phyloP scores from a whole-genome alignment of 371 early-diverging fungal genomes.

The Zancudomyces culisetae region DNA sequence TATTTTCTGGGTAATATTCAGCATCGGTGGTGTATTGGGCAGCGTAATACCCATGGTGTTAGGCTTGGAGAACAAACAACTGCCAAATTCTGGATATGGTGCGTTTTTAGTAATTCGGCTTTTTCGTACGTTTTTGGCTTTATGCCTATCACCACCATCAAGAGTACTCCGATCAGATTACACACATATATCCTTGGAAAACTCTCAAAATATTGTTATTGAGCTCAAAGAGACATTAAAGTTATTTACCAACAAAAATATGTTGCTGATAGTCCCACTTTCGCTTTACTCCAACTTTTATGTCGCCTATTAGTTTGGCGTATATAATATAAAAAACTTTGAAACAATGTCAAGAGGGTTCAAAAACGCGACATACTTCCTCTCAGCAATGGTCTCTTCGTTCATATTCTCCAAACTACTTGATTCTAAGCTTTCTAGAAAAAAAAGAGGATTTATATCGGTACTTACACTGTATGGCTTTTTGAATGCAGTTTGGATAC shows the following conservation, averaged over 20 bases:
- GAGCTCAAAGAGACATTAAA: constrained; percentile 33
- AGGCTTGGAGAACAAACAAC: constrained; percentile 20
- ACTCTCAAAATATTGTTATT: constrained; percentile 21
- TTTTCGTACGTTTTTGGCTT: constrained; percentile 29
- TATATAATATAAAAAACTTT: constrained; percentile 27
- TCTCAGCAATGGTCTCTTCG: constrained; percentile 41
- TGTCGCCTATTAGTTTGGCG: constrained; percentile 42
- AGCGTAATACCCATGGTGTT: constrained; percentile 42
- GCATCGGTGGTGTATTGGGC: constrained; percentile 57
- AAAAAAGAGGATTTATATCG: constrained; percentile 33
- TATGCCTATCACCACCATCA: constrained; percentile 32
- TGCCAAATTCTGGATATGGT: constrained; percentile 36
- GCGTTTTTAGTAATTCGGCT: constrained; percentile 41
- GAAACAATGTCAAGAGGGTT: constrained; percentile 35
- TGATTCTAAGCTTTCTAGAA: constrained; percentile 27
- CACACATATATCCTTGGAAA: constrained; percentile 25
- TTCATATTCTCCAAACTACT: constrained; percentile 30
- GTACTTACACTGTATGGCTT: constrained; percentile 18
- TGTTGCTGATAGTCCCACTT: constrained; percentile 38
- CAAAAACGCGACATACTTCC: constrained; percentile 48
- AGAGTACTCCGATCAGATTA: constrained; percentile 41
- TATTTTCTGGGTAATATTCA: constrained; percentile 66
- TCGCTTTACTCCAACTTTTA: constrained; percentile 53
- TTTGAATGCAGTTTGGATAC: constrained; percentile 35
- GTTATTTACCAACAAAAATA: constrained; percentile 44